These are phyloP conservation scores for Paracorniculantispora psalliotae DNA, from an alignment of 2,329 filamentous ascomycete genomes.

Conservation along the genomic window DNA sequence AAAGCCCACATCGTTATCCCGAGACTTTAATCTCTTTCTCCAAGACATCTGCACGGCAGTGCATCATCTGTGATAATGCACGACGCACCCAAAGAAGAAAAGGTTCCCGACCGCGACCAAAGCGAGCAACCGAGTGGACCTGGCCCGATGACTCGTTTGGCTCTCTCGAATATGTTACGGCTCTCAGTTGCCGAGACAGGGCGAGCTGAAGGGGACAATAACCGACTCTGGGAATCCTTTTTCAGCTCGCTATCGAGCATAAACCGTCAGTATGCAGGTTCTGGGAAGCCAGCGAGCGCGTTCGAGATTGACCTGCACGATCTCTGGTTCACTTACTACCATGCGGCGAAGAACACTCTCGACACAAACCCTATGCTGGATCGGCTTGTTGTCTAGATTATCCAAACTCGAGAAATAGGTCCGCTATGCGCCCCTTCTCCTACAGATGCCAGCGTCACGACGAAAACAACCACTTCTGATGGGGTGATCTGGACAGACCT, in stretches of 20 bases:
- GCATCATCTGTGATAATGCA: no score
- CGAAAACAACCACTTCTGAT: background rate
- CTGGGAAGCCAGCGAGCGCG: background rate
- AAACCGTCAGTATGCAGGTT: background rate
- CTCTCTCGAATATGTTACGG: background rate
- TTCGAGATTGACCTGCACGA: conserved; percentile 6
- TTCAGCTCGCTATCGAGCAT: background rate
- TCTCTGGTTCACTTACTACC: conserved; percentile 8
- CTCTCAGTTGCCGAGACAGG: background rate
- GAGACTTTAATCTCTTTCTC: no score
- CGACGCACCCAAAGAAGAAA: no score
- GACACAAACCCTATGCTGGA: background rate
- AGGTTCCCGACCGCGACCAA: no score
- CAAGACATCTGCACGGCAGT: no score
- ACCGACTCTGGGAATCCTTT: background rate
- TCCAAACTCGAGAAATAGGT: background rate
- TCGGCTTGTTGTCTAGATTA: background rate
- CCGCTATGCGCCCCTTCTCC: background rate
- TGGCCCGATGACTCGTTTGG: background rate
- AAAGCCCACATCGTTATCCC: no score
- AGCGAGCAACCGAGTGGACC: background rate
- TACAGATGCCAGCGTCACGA: background rate
- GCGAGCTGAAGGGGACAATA: background rate
- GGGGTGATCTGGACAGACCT: background rate
- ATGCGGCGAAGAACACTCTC: background rate